Conservation (phyloP, 257 asterid species). For the Lycium ferocissimum region DNA sequence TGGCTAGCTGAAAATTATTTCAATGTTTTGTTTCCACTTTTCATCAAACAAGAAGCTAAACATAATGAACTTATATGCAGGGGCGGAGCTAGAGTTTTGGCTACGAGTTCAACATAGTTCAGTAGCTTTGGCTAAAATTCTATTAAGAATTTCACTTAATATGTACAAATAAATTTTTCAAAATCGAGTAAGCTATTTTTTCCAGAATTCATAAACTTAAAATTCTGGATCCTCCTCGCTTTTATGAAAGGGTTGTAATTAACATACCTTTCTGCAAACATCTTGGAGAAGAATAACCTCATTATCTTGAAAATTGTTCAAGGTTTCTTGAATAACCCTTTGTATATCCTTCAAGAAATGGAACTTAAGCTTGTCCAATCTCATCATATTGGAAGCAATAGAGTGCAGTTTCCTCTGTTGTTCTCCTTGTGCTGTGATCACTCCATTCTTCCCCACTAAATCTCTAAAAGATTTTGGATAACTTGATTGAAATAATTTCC, state of each 20-base stretch:
- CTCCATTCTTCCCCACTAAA: constrained; percentile 85
- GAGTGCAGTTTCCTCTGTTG: constrained; percentile 82
- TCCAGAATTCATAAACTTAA: too few relatives aligned
- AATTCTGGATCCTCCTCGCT: too few relatives aligned
- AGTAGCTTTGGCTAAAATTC: too few relatives aligned
- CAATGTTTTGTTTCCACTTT: background rate
- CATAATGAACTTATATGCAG: background rate
- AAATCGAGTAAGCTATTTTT: too few relatives aligned
- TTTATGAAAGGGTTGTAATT: background rate
- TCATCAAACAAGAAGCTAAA: background rate
- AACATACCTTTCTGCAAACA: constrained; percentile 75
- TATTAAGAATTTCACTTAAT: too few relatives aligned
- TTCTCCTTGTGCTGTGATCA: constrained; percentile 80
- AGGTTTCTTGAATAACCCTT: constrained; percentile 50
- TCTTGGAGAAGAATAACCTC: constrained; percentile 77
- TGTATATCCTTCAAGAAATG: constrained; percentile 83
- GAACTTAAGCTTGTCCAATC: constrained; percentile 71
- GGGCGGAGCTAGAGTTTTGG: too few relatives aligned
- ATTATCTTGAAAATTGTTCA: constrained; percentile 49
- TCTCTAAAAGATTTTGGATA: constrained; percentile 91
- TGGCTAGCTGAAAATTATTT: constrained; percentile 61
- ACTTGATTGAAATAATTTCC: constrained; percentile 78
- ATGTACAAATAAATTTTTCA: too few relatives aligned
- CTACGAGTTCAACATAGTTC: too few relatives aligned
- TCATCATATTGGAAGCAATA: constrained; percentile 86